Evolutionary conservation across 257 asterid species (phyloP), one percentile per base, ranked within the genome.

Genomic region (Solanum virginianum): DNA sequence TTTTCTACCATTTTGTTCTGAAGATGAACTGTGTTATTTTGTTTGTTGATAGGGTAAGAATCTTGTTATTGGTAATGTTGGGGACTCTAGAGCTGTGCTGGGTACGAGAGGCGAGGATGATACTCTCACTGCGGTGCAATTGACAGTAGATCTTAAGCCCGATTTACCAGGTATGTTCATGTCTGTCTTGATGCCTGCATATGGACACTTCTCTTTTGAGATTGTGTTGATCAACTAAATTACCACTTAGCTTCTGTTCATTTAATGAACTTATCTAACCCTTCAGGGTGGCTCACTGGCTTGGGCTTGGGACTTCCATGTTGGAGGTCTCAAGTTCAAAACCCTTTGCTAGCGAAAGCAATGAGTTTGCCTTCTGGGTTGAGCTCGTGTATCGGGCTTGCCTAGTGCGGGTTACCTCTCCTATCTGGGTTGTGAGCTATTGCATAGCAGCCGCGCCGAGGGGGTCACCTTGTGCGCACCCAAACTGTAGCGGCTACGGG

Each of bases 141-240:
- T 93, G 91, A 93, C 97, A 51, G 95, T 93, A 84, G 97, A 93
- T 89, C 94, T 92, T 72, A 93, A 93, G 81, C 97, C 97, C 83
- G 90, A 90, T 89, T 91, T 93, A 84, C 97, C 97, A 87, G 94
- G 97, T 91, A 80, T 74, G 22, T 59, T 60, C 87, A 82, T 85
- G 16, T 66, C 57, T 86, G 17, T 54, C 81, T 43, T 16, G 53
- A 16, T 81, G 32, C 45, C 63, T 86, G 83, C 65, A 70, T 68
- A 41, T 24, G 49, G 51, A 63, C 62, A 5, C 84, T 84, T 9
- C 29, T 74, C 18, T 70, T 26, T 24, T 6, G 4, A 22, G 12
- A 18, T 41, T 41, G 66, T 49, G 75, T 60, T 6, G 49, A 13
- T n/a, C 59, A 45, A 47, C 59, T n/a, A 20, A 45, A 74, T 74